Percentiles rank a stretch among this genome's conserved stretches.
Conservation (phyloP, 306 rosid species). For the Luffa acutangula region DNA sequence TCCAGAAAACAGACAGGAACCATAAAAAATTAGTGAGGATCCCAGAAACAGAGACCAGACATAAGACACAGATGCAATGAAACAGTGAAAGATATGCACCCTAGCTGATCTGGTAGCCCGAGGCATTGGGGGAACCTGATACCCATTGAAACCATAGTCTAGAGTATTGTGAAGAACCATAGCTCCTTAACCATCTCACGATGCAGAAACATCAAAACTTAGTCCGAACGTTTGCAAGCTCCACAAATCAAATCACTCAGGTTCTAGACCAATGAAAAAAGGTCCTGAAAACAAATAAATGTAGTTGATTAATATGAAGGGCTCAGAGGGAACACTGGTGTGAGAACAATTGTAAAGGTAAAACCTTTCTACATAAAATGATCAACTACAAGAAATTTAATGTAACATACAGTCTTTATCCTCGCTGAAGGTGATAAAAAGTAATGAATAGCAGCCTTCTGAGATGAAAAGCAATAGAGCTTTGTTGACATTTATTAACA, state of each 20-base stretch:
- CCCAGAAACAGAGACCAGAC: neutral
- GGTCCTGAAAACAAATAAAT: neutral
- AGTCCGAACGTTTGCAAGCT: neutral
- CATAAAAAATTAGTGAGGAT: neutral
- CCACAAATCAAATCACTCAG: neutral
- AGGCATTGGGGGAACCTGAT: slow-evolving; percentile 48
- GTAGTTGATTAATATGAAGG: neutral
- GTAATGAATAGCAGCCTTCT: no score
- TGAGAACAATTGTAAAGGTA: neutral
- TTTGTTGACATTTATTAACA: neutral
- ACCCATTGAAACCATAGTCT: slow-evolving; percentile 65
- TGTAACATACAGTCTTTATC: neutral
- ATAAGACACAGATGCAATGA: neutral
- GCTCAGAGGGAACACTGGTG: neutral
- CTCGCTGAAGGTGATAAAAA: neutral
- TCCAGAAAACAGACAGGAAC: neutral
- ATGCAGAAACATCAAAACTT: neutral
- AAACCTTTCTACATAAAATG: neutral
- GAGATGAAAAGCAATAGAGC: neutral
- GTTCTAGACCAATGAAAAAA: neutral
- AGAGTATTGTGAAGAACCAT: slow-evolving; percentile 65
- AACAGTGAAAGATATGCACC: slow-evolving; percentile 30
- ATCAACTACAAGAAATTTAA: neutral
- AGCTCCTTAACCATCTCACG: slow-evolving; percentile 51
- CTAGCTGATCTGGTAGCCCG: slow-evolving; percentile 57